phyloP scores from a whole-genome alignment of 805 yeast genomes.

The Suhomyces sp. region DNA sequence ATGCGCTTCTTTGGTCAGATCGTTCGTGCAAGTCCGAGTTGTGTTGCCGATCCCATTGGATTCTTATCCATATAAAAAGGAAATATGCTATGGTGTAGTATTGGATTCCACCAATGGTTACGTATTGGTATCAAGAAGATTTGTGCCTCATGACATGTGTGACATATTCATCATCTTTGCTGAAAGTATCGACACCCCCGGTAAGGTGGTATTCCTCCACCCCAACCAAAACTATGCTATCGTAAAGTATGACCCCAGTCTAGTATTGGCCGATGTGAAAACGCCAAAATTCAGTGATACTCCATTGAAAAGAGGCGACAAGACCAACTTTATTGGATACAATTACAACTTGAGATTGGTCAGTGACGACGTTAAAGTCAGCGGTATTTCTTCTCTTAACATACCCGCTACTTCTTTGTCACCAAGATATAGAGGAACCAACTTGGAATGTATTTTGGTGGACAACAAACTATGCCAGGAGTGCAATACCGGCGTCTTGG shows the following conservation, averaged over 20 bases:
- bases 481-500: constrained; percentile 76
- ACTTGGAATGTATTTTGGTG: constrained; percentile 70
- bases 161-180: constrained; percentile 80
- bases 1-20: constrained; percentile 56
- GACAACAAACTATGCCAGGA: constrained; percentile 71
- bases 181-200: constrained; percentile 79
- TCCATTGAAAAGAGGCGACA: constrained; percentile 72
- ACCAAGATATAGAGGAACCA: constrained; percentile 85
- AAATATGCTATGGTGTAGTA: constrained; percentile 72
- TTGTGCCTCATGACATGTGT: constrained; percentile 78
- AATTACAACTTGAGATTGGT: constrained; percentile 67
- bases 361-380: constrained; percentile 69
- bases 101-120: constrained; percentile 79
- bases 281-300: constrained; percentile 60
- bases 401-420: constrained; percentile 64
- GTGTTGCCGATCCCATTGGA: constrained; percentile 70
- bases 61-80: constrained; percentile 61
- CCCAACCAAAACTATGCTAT: constrained; percentile 86
- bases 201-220: constrained; percentile 75
- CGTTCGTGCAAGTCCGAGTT: constrained; percentile 70
- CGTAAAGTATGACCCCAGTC: constrained; percentile 72
- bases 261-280: constrained; percentile 66
- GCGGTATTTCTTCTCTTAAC: constrained; percentile 71
- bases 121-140: constrained; percentile 71
- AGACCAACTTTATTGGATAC: constrained; percentile 75